These are phyloP conservation scores for Kwoniella heveanensis DNA, from an alignment of 768 basidiomycete genomes.

Conservation along the genomic window DNA sequence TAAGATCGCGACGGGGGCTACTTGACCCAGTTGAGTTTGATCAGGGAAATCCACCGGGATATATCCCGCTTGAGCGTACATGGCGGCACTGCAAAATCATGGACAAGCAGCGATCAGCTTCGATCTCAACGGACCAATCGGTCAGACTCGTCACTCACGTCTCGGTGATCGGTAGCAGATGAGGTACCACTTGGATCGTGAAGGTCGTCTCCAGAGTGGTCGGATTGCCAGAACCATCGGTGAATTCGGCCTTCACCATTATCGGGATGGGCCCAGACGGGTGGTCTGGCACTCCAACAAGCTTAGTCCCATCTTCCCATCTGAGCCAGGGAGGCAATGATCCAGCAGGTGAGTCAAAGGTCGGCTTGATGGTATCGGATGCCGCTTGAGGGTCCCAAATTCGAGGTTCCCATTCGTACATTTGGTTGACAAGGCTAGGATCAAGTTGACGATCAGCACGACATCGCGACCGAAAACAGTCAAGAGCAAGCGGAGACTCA, in stretches of 20 bases:
- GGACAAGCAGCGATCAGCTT: background rate
- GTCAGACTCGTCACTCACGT: conserved; percentile 6
- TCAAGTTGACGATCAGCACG: background rate
- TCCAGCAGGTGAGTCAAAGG: conserved; percentile 71
- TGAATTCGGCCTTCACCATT: conserved; percentile 67
- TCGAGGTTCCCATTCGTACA: conserved; percentile 87
- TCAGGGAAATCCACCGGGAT: conserved; percentile 21
- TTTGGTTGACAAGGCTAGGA: conserved; percentile 58
- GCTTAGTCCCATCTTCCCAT: conserved; percentile 72
- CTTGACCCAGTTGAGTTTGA: conserved; percentile 3
- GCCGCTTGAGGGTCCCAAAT: conserved; percentile 97
- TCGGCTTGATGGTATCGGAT: conserved; percentile 73
- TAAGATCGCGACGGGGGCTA: background rate
- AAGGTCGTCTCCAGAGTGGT: conserved; percentile 25
- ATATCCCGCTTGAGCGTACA: conserved; percentile 25
- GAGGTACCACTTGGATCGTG: conserved; percentile 23
- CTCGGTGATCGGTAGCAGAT: conserved; percentile 20
- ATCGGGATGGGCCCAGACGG: conserved; percentile 76
- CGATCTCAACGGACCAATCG: background rate
- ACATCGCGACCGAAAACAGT: background rate
- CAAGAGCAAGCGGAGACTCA: conserved; percentile 25
- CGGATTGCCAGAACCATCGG: conserved; percentile 27
- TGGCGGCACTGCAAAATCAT: conserved; percentile 3
- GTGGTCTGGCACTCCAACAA: conserved; percentile 76
- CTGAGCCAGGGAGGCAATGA: conserved; percentile 77